Base-by-base conservation (phyloP, 2,329 filamentous ascomycete genomes). In the Dothideomycetes sp. region DNA sequence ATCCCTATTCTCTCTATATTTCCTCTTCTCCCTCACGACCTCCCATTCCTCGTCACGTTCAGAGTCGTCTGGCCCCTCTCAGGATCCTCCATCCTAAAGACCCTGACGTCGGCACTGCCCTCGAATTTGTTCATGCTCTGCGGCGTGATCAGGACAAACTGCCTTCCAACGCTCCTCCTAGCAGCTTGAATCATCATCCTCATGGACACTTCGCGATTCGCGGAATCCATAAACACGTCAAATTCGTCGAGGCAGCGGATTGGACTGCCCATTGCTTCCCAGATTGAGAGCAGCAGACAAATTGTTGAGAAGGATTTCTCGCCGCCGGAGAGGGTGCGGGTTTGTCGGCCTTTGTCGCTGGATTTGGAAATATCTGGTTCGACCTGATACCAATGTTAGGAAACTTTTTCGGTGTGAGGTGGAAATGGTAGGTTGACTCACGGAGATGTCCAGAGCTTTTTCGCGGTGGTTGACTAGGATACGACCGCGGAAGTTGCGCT, bases 231-330 rank as follows among this genome's bases (percentile, higher is more conserved):
- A 69, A 95, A 98, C 22, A 98, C 91, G 59, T 98, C 91, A 57
- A 96, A 98, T 63, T 98, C 91, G 62, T 98, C 91, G 40, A 98
- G 70, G 56, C 91, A 98, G 41, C 91, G 78, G 46, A 98, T 82
- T 1, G 88, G 89, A 13, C 87, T 93, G 9, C 91, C 89, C 82
- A 98, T 98, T 20, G 91, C 89, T 58, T 98, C 91, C 91, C 91
- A 98, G 13, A 98, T 81, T 2, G 87, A 78, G 22, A 98, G 71
- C 41, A 98, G 68, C 52, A 98, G 74, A 63, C 91, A 98, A 45
- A 96, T 93, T 4, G 89, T 94, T 3, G 88, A 93, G 60, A 96
- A 98, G 0, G 89, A 96, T 61, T 98, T 98, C 60, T 98, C 91
- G 20, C 91, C 91, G 39, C 91, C 91, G 7, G 88, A 95, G 1